phyloP scores from a whole-genome alignment of 805 yeast species.

The Lachancea sp. region DNA sequence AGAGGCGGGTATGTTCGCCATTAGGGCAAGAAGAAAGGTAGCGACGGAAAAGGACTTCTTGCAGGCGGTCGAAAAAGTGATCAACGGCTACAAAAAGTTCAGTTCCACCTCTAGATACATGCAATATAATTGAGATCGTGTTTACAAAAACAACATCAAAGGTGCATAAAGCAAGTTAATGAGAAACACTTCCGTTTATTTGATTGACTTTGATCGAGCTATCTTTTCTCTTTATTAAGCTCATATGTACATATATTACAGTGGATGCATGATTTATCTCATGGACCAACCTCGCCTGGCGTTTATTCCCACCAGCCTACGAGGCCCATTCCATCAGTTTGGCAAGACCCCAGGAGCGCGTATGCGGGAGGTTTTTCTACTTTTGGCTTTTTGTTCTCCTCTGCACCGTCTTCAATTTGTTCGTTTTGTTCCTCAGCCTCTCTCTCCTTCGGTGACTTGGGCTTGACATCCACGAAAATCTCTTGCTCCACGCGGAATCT shows the following conservation, averaged over 20 bases:
- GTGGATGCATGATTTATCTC: slow-evolving; percentile 6
- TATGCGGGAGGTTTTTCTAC: slow-evolving; percentile 62
- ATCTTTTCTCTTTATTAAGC: neutral
- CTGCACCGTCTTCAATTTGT: slow-evolving; percentile 19
- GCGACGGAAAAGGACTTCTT: slow-evolving; percentile 97
- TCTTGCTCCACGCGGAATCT: slow-evolving; percentile 89
- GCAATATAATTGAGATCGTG: slow-evolving; percentile 78
- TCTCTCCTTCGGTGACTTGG: slow-evolving; percentile 57
- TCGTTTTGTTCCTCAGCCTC: slow-evolving; percentile 32
- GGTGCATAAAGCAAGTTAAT: neutral
- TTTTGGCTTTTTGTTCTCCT: slow-evolving; percentile 22
- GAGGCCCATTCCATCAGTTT: slow-evolving; percentile 94
- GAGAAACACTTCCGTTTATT: neutral
- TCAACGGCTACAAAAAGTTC: slow-evolving; percentile 96
- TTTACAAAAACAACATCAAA: neutral
- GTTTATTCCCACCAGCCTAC: slow-evolving; percentile 89
- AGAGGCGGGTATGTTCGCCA: slow-evolving; percentile 99
- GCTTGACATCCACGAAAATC: slow-evolving; percentile 75
- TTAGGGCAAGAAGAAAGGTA: slow-evolving; percentile 95
- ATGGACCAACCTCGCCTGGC: neutral
- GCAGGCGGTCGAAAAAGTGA: slow-evolving; percentile 96
- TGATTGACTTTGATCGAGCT: neutral
- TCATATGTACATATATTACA: slow-evolving; percentile 4
- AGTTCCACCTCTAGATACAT: slow-evolving; percentile 95
- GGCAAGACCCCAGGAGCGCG: slow-evolving; percentile 83